A percentile compares a stretch with the other conserved stretches of the same genome.
phyloP scores from a whole-genome alignment of 768 basidiomycete genomes.

The Tulasnella sp. region DNA sequence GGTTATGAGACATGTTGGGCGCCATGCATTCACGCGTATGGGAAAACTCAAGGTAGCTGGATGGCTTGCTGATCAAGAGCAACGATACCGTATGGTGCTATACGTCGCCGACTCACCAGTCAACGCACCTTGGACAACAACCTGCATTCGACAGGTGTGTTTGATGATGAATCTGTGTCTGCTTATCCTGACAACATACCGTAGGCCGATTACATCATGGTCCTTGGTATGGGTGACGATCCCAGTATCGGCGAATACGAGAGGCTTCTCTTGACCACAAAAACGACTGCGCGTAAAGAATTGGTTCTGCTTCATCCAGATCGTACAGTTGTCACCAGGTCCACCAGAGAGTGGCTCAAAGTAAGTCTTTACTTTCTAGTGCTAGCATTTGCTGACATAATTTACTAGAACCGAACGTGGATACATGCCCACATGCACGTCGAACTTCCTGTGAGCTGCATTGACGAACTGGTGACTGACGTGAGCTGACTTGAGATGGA shows the following conservation, averaged over 20 bases:
- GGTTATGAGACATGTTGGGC: conserved; percentile 79
- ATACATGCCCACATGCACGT: conserved; percentile 92
- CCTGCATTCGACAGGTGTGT: conserved; percentile 82
- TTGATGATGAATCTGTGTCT: no score
- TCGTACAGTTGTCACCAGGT: conserved; percentile 75
- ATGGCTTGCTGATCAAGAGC: conserved; percentile 93
- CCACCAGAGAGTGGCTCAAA: conserved; percentile 92
- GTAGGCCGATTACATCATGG: conserved; percentile 85
- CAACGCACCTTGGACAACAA: conserved; percentile 94
- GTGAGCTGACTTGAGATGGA: conserved; percentile 7
- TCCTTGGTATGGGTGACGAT: conserved; percentile 89
- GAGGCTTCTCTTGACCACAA: conserved; percentile 81
- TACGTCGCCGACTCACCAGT: conserved; percentile 96
- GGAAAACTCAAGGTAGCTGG: conserved; percentile 90
- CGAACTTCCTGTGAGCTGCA: conserved; percentile 57
- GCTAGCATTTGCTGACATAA: conserved; percentile 5
- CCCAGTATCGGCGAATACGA: conserved; percentile 85
- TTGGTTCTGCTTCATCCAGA: conserved; percentile 88
- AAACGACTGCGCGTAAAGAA: conserved; percentile 97
- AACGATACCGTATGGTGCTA: conserved; percentile 82
- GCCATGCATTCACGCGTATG: conserved; percentile 91
- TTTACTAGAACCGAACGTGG: conserved; percentile 77
- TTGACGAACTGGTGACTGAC: neutral
- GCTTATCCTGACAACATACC: neutral
- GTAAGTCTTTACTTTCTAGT: conserved; percentile 28